Conservation (phyloP, 1,284 basidiomycete species). For the Cryptococcus sp. region DNA sequence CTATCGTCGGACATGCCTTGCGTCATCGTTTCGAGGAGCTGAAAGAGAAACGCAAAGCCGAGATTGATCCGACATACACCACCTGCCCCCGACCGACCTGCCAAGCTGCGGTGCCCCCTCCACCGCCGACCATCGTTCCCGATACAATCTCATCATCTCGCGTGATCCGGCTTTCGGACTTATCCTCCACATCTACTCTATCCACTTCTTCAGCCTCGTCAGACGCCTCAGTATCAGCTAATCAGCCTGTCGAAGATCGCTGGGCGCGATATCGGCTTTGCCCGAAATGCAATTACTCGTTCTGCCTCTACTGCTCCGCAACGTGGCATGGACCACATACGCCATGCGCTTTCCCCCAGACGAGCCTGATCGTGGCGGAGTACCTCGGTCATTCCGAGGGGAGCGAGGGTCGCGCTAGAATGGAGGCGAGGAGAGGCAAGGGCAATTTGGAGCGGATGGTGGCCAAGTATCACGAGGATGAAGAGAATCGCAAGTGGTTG, state of each 20-base stretch:
- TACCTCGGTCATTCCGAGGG: constrained; percentile 45
- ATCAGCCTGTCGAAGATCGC: constrained; percentile 28
- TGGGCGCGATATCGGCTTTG: constrained; percentile 45
- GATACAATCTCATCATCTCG: constrained; percentile 12
- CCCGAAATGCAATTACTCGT: constrained; percentile 39
- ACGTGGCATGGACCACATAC: constrained; percentile 51
- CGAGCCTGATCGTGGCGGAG: constrained; percentile 36
- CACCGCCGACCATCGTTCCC: constrained; percentile 8
- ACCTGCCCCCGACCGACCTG: constrained; percentile 49
- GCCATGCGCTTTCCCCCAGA: constrained; percentile 44
- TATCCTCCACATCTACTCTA: constrained; percentile 14
- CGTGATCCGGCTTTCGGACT: constrained; percentile 34
- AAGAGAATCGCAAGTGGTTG: constrained; percentile 48
- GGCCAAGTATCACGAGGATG: constrained; percentile 40
- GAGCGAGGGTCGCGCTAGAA: constrained; percentile 27
- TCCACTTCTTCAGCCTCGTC: background rate
- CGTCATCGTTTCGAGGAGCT: constrained; percentile 39
- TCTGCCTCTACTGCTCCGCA: constrained; percentile 46
- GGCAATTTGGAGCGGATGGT: constrained; percentile 45
- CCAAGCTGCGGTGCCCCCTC: constrained; percentile 49
- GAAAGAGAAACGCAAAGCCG: constrained; percentile 41
- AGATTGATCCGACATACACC: constrained; percentile 48
- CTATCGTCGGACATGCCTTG: constrained; percentile 47
- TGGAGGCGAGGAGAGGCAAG: constrained; percentile 42
- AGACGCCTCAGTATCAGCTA: background rate